Evolutionary conservation across 768 basidiomycete species (phyloP).

Genomic region (Pleurotus sapidus): DNA sequence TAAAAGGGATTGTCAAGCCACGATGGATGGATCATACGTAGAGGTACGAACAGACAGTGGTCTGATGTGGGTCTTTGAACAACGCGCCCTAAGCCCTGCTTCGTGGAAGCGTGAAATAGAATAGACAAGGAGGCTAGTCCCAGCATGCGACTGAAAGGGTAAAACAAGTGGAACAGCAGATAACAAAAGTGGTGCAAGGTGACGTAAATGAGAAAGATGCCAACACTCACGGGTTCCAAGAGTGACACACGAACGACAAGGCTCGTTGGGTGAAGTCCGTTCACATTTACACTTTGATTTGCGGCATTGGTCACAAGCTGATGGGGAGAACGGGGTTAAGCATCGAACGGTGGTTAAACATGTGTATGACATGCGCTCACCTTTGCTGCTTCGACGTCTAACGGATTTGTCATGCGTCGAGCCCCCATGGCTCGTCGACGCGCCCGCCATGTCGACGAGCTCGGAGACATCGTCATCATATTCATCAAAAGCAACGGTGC

Average conservation of each 20-base stretch:
- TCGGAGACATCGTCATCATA: conserved; percentile 65
- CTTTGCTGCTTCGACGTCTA: conserved; percentile 76
- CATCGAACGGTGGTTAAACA: too few species aligned
- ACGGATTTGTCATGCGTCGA: conserved; percentile 43
- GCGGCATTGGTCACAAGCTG: conserved; percentile 86
- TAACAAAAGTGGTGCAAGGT: conserved; percentile 1
- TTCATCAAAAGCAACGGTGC: conserved; percentile 46
- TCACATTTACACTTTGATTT: conserved; percentile 93
- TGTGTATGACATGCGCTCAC: conserved; percentile 24
- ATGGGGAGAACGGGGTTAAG: conserved; percentile 3
- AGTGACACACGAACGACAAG: conserved; percentile 77
- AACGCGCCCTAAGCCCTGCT: conserved; percentile 6
- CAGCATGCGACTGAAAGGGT: neutral
- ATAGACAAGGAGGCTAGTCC: neutral
- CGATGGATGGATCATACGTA: conserved; percentile 7
- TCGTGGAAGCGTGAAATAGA: neutral
- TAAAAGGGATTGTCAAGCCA: conserved; percentile 7
- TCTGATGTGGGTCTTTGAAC: conserved; percentile 1
- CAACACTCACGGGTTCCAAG: conserved; percentile 58
- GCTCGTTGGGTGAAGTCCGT: conserved; percentile 52
- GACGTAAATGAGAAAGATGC: neutral
- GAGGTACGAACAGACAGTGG: conserved; percentile 4
- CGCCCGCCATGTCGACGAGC: conserved; percentile 39
- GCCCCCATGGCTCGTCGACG: conserved; percentile 16
- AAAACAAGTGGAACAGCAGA: neutral